Evolutionary conservation across 225 moss, liverwort and hornwort species (phyloP).

Genomic region (Pleurozium schreberi): DNA sequence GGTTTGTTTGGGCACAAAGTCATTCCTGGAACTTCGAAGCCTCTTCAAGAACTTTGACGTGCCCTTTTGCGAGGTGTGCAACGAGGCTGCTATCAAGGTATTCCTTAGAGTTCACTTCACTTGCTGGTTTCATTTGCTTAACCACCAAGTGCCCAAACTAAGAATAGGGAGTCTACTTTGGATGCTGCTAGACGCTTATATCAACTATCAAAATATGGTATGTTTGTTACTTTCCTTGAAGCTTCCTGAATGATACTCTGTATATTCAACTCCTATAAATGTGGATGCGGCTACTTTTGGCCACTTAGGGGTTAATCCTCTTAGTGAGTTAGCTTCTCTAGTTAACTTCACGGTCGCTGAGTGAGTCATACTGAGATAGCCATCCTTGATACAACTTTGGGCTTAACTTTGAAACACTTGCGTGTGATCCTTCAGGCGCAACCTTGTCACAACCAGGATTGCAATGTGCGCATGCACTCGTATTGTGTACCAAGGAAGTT

Average conservation of each 20-base stretch:
- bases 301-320: neutral
- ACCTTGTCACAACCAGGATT: constrained; percentile 55
- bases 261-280: neutral
- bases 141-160: neutral
- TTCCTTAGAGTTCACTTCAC: neutral
- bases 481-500: constrained; percentile 68
- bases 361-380: neutral
- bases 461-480: constrained; percentile 62
- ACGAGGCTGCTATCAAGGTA: constrained; percentile 96
- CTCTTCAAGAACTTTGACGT: constrained; percentile 73
- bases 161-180: neutral
- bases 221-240: neutral
- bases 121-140: neutral
- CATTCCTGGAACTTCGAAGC: constrained; percentile 78
- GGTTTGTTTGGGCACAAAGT: constrained; percentile 62
- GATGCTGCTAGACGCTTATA: neutral
- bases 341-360: neutral
- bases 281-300: neutral
- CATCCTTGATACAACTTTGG: neutral
- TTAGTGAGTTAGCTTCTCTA: neutral
- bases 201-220: neutral
- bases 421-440: constrained; percentile 45
- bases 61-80: constrained; percentile 85
- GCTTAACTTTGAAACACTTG: neutral
- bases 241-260: neutral